phyloP scores from a whole-genome alignment of 1,284 basidiomycete species.

The Caloboletus firmus region DNA sequence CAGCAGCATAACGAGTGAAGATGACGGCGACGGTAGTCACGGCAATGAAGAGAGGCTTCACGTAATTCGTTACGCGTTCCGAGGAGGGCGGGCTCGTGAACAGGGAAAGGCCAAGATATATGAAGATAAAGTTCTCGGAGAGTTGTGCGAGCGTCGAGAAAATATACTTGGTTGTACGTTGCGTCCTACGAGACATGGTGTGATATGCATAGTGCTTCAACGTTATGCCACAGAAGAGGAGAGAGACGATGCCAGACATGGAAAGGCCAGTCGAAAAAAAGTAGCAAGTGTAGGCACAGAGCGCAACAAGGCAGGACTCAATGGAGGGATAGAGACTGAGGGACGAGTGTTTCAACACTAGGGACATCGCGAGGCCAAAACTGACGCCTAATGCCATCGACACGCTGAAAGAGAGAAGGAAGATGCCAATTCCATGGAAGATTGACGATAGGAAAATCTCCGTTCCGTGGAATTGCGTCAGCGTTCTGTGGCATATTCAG shows the following conservation, averaged over 20 bases:
- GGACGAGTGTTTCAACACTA: constrained; percentile 94
- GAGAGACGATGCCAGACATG: constrained; percentile 97
- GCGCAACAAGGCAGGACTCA: constrained; percentile 91
- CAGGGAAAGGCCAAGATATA: constrained; percentile 94
- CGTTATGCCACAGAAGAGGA: constrained; percentile 98
- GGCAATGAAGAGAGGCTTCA: constrained; percentile 94
- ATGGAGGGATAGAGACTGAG: constrained; percentile 86
- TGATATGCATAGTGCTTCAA: constrained; percentile 99
- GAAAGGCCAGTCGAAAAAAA: constrained; percentile 96
- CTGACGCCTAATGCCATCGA: constrained; percentile 92
- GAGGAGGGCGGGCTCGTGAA: constrained; percentile 80
- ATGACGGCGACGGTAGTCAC: constrained; percentile 89
- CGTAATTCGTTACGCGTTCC: constrained; percentile 78
- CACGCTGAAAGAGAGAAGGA: constrained; percentile 91
- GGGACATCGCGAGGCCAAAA: constrained; percentile 88
- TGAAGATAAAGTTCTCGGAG: constrained; percentile 99
- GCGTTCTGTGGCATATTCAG: constrained; percentile 57
- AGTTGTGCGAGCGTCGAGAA: constrained; percentile 91
- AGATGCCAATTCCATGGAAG: constrained; percentile 95
- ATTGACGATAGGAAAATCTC: constrained; percentile 88
- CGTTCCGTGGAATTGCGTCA: constrained; percentile 89
- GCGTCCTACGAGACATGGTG: constrained; percentile 96
- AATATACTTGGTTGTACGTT: constrained; percentile 94
- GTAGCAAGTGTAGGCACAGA: constrained; percentile 96
- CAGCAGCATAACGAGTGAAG: constrained; percentile 92